A percentile compares a stretch with the other conserved stretches of the same genome.
Evolutionary conservation across 2,329 filamentous ascomycete genomes (phyloP).

Genomic region (Neopestalotiopsis sp.): DNA sequence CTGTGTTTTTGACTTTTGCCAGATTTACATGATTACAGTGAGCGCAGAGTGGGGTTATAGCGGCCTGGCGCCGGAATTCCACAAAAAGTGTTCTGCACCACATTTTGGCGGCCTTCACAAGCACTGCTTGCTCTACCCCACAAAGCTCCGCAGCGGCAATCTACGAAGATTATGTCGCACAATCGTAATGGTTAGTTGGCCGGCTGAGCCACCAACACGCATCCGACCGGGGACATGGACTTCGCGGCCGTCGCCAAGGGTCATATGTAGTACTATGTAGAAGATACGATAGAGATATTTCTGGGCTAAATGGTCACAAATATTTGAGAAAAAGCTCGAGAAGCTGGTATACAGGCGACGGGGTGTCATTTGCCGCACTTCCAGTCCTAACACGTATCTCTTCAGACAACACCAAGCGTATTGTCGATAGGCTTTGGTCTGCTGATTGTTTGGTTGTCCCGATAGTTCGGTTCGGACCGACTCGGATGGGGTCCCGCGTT

Average conservation of each 20-base stretch:
- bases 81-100: too few relatives aligned
- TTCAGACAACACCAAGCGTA: background rate
- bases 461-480: background rate
- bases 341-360: background rate
- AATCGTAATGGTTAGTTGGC: background rate
- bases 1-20: too few relatives aligned
- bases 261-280: background rate
- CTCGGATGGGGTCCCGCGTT: background rate
- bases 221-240: background rate
- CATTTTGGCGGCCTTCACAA: too few relatives aligned
- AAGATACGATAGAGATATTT: background rate
- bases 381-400: background rate
- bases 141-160: too few relatives aligned
- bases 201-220: background rate
- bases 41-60: too few relatives aligned
- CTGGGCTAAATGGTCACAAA: background rate
- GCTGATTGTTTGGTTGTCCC: background rate
- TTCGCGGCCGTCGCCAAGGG: background rate
- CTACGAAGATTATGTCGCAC: too few relatives aligned
- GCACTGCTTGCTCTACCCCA: too few relatives aligned
- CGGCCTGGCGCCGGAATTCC: too few relatives aligned
- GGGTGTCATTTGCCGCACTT: background rate
- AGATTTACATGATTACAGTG: too few relatives aligned
- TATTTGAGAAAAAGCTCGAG: background rate
- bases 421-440: background rate